Percentiles rank a stretch among this genome's conserved stretches.
Conservation (phyloP, 768 basidiomycete species). For the Lentinula sp. region DNA sequence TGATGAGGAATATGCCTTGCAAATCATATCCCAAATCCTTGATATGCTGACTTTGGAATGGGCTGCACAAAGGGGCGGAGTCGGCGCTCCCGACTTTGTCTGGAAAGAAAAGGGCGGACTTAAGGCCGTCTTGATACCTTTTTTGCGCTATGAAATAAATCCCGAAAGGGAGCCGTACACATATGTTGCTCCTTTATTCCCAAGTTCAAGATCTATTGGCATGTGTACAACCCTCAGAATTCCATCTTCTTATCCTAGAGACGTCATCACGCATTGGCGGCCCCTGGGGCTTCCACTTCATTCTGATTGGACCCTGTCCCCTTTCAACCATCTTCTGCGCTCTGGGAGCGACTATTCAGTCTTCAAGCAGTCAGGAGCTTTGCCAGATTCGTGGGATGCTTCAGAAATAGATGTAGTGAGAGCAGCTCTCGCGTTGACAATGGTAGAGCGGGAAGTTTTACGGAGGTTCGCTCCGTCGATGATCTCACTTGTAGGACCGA, state of each 20-base stretch:
- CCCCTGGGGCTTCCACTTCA: conserved; percentile 40
- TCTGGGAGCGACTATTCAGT: conserved; percentile 66
- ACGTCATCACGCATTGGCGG: conserved; percentile 2
- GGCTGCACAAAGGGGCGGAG: conserved; percentile 27
- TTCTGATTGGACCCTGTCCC: conserved; percentile 62
- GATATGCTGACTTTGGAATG: conserved; percentile 33
- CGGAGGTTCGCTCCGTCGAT: conserved; percentile 20
- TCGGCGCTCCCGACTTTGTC: conserved; percentile 26
- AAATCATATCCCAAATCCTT: conserved; percentile 34
- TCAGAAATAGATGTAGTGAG: conserved; percentile 76
- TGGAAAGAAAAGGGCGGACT: conserved; percentile 47
- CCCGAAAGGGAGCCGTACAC: conserved; percentile 17
- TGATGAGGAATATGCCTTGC: conserved; percentile 57
- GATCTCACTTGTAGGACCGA: conserved; percentile 24
- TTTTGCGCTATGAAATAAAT: conserved; percentile 44
- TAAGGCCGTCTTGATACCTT: conserved; percentile 45
- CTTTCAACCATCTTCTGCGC: conserved; percentile 74
- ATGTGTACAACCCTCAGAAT: conserved; percentile 50
- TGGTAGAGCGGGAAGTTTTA: conserved; percentile 39
- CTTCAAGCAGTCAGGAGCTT: conserved; percentile 39
- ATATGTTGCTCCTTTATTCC: conserved; percentile 42
- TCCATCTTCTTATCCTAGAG: conserved; percentile 16
- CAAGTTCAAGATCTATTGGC: conserved; percentile 51
- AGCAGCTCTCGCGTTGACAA: conserved; percentile 58
- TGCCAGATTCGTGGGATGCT: conserved; percentile 70